Conservation (phyloP, 257 asterid species). For the Solanum chaucha region DNA sequence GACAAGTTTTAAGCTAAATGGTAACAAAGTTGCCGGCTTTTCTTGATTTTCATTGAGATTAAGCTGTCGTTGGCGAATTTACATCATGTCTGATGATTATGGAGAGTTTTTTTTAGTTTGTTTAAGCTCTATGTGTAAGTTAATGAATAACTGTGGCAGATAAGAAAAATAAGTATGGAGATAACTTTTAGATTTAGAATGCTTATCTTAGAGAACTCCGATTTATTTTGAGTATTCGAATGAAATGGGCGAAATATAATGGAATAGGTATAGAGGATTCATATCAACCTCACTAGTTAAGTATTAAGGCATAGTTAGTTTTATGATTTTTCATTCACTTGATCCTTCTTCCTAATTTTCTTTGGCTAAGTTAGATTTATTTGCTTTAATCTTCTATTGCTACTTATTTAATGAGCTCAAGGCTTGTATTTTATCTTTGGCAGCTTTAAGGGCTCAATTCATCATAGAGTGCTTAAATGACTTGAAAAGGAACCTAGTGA, state of each 20-base stretch:
- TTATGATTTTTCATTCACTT: neutral
- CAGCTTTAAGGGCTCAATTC: conserved; percentile 85
- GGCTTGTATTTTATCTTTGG: conserved; percentile 10
- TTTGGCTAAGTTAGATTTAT: neutral
- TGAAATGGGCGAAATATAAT: neutral
- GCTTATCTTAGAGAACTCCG: neutral
- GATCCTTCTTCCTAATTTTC: neutral
- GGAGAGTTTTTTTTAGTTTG: neutral
- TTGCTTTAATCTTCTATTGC: neutral
- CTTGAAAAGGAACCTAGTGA: conserved; percentile 51
- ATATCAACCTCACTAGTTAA: neutral
- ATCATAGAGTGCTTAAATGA: conserved; percentile 63
- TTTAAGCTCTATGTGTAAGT: neutral
- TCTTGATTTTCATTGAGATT: too few species aligned
- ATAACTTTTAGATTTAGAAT: neutral
- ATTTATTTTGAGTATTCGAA: neutral
- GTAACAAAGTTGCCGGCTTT: too few species aligned
- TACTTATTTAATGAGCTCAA: neutral
- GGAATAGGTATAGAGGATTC: neutral
- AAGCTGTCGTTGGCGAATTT: neutral
- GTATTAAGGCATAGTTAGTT: neutral
- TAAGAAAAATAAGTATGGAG: neutral
- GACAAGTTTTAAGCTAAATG: too few species aligned
- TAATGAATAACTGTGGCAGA: neutral
- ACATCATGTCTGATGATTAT: neutral